A percentile compares a stretch with the other conserved stretches of the same genome.
Conservation (phyloP, 495 filamentous ascomycete species). For the Pseudomonodictys pantanalensis region DNA sequence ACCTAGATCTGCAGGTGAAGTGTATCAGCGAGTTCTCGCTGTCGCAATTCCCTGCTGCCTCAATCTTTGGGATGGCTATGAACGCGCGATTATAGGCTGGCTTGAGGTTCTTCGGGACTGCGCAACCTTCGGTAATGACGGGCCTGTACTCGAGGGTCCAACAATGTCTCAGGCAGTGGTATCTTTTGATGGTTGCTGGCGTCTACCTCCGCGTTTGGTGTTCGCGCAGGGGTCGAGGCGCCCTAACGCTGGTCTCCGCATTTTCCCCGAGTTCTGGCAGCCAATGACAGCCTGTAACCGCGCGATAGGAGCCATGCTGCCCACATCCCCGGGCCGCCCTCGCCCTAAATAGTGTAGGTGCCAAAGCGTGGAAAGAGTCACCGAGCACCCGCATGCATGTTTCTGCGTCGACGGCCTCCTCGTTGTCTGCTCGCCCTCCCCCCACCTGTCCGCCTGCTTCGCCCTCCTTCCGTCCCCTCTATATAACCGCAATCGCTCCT, state of each 20-base stretch:
- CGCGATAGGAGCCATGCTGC: background rate
- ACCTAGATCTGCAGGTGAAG: too few species aligned
- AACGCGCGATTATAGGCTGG: too few species aligned
- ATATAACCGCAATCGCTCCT: constrained; percentile 11
- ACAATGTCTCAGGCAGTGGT: constrained; percentile 18
- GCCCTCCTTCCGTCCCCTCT: background rate
- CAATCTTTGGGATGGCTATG: too few species aligned
- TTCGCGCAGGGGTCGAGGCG: constrained; percentile 6
- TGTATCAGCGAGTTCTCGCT: too few species aligned
- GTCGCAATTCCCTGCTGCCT: too few species aligned
- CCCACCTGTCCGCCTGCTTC: background rate
- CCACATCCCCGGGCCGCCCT: constrained; percentile 10
- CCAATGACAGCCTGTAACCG: background rate
- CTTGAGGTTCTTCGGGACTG: too few species aligned
- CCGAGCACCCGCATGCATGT: constrained; percentile 3
- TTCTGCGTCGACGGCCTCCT: constrained; percentile 22
- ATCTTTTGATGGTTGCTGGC: background rate
- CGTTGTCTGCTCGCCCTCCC: constrained; percentile 1
- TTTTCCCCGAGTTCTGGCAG: constrained; percentile 9
- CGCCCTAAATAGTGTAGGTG: background rate
- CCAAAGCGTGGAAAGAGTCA: constrained; percentile 20
- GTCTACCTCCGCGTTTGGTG: constrained; percentile 1
- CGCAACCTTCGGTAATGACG: too few species aligned
- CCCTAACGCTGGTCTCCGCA: constrained; percentile 18
- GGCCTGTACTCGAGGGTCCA: too few species aligned